These are phyloP conservation scores for Agrocybe chaxingu DNA, from an alignment of 768 basidiomycete genomes.

Conservation along the genomic window DNA sequence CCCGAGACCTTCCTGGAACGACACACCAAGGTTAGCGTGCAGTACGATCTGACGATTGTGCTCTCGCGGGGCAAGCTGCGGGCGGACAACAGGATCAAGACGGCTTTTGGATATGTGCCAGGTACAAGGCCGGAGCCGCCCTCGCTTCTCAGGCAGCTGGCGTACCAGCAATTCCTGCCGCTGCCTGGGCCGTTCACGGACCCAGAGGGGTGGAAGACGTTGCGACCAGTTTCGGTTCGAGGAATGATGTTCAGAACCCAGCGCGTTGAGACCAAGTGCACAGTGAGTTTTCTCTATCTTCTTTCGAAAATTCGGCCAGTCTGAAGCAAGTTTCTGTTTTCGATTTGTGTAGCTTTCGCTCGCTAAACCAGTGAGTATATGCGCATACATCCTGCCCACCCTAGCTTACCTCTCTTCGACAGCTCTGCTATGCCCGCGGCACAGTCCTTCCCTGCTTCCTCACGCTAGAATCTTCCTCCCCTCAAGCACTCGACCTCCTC, in stretches of 20 bases:
- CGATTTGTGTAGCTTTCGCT: constrained; percentile 35
- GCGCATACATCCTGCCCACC: neutral
- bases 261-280: constrained; percentile 37
- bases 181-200: constrained; percentile 45
- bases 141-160: constrained; percentile 45
- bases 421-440: constrained; percentile 49
- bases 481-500: constrained; percentile 37
- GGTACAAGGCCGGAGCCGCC: constrained; percentile 41
- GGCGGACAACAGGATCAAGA: constrained; percentile 46
- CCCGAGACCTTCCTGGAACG: constrained; percentile 55
- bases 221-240: constrained; percentile 35
- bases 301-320: neutral
- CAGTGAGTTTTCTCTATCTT: constrained; percentile 25
- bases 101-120: constrained; percentile 52
- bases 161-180: constrained; percentile 42
- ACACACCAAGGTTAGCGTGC: constrained; percentile 43
- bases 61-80: constrained; percentile 48
- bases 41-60: constrained; percentile 46
- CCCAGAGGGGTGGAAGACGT: constrained; percentile 51
- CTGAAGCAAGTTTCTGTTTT: neutral
- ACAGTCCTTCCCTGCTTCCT: constrained; percentile 45
- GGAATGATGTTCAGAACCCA: constrained; percentile 38
- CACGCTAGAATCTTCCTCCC: constrained; percentile 36
- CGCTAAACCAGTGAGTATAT: constrained; percentile 39
- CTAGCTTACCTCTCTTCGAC: constrained; percentile 9